These are phyloP conservation scores for Medicago arabica DNA, from an alignment of 306 rosid genomes.

Conservation along the genomic window DNA sequence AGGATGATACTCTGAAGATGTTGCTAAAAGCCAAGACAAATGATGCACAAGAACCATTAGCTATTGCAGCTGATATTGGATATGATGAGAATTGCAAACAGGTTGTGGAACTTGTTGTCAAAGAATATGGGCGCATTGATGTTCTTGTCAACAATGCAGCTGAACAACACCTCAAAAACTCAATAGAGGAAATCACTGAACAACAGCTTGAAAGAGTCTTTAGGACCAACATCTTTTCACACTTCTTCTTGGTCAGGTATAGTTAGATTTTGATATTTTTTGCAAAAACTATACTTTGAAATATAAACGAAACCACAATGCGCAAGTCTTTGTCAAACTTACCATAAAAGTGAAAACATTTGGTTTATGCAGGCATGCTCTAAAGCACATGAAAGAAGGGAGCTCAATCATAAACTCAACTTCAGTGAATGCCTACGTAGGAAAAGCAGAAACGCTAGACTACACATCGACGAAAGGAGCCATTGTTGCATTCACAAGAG, in stretches of 20 bases:
- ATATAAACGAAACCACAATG: too few relatives aligned
- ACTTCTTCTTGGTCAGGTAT: conserved; percentile 60
- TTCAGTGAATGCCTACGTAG: conserved; percentile 57
- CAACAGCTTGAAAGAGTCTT: conserved; percentile 53
- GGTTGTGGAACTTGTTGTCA: conserved; percentile 51
- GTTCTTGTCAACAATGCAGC: conserved; percentile 67
- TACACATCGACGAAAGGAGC: conserved; percentile 61
- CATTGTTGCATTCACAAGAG: conserved; percentile 60
- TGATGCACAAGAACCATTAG: conserved; percentile 56
- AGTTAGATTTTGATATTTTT: too few relatives aligned
- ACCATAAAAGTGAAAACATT: not conserved
- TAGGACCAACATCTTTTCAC: conserved; percentile 66
- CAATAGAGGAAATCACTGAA: conserved; percentile 51
- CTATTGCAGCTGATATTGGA: conserved; percentile 58
- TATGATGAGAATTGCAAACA: conserved; percentile 57
- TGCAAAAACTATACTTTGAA: too few relatives aligned
- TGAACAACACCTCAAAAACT: conserved; percentile 41
- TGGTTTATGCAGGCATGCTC: conserved; percentile 56
- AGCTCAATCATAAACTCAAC: conserved; percentile 64
- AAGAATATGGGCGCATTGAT: conserved; percentile 55
- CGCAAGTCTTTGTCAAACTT: too few relatives aligned
- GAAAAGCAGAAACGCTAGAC: conserved; percentile 49
- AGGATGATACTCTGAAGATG: conserved; percentile 52
- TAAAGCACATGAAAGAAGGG: conserved; percentile 70
- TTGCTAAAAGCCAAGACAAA: conserved; percentile 41